Percentiles rank a stretch among this genome's conserved stretches.
Conservation (phyloP, 371 early-diverging fungal species). For the Mortierella sp. region DNA sequence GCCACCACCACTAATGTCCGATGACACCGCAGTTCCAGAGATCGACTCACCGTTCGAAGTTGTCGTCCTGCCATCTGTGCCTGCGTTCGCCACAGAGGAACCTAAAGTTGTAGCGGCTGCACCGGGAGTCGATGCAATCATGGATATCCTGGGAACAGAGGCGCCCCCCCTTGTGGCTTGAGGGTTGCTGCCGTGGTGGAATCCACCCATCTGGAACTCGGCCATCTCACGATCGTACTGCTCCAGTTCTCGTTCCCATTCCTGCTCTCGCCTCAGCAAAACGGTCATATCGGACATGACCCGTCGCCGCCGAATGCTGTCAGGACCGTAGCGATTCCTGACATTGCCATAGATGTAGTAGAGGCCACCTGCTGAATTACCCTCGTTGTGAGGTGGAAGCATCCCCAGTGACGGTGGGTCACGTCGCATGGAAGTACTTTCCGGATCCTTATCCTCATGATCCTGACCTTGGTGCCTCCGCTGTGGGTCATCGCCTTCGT, state of each 20-base stretch:
- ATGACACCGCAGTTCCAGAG: neutral
- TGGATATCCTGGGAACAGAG: neutral
- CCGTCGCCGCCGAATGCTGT: constrained; percentile 25
- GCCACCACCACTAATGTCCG: neutral
- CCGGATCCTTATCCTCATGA: constrained; percentile 43
- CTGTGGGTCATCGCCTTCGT: constrained; percentile 26
- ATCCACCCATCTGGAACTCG: neutral
- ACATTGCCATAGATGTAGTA: constrained; percentile 42
- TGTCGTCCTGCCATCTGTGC: neutral
- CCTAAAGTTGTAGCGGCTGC: neutral
- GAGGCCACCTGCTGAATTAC: constrained; percentile 9
- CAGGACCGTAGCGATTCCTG: constrained; percentile 39
- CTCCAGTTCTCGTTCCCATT: constrained; percentile 40
- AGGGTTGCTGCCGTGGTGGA: neutral
- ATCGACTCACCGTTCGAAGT: neutral
- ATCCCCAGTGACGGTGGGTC: constrained; percentile 20
- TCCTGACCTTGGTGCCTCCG: constrained; percentile 11
- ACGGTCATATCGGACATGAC: constrained; percentile 47
- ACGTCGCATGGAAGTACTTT: constrained; percentile 8
- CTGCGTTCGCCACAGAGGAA: neutral
- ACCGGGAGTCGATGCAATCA: neutral
- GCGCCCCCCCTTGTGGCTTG: no score
- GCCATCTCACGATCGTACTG: constrained; percentile 28
- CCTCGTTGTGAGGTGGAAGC: constrained; percentile 13
- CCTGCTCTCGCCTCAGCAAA: constrained; percentile 32